Conservation (phyloP, 192 early-diverging fungal species). For the Backusella tuberculispora region DNA sequence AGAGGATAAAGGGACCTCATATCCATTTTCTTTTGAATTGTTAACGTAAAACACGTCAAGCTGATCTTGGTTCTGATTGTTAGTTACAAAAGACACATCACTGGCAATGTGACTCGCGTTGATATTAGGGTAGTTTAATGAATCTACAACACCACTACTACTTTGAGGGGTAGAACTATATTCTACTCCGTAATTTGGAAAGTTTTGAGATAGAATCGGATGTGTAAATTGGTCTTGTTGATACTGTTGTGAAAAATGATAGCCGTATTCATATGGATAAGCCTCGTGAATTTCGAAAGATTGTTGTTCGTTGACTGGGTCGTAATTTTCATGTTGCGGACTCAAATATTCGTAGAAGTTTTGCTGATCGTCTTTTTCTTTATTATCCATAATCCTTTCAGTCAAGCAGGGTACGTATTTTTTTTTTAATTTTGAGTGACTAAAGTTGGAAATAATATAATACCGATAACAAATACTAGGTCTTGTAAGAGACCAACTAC, state of each 20-base stretch:
- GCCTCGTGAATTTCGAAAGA: not conserved
- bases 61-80: not conserved
- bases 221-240: constrained; percentile 2
- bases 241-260: constrained; percentile 14
- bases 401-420: not conserved
- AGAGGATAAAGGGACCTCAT: not conserved
- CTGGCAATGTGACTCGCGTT: not conserved
- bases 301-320: not conserved
- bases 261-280: constrained; percentile 12
- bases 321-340: constrained; percentile 4
- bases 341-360: constrained; percentile 11
- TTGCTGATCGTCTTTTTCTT: not conserved
- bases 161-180: not conserved
- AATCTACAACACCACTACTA: not conserved
- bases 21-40: not conserved
- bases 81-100: not conserved
- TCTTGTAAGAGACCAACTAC: not conserved
- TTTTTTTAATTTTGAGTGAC: not conserved
- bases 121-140: not conserved
- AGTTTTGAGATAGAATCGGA: not conserved
- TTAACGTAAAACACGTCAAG: not conserved
- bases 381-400: not conserved
- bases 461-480: not conserved
- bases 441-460: not conserved
- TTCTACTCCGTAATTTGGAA: not conserved